Conservation (phyloP, 1,139 yeast species). For the Debaryomyces sp. region DNA sequence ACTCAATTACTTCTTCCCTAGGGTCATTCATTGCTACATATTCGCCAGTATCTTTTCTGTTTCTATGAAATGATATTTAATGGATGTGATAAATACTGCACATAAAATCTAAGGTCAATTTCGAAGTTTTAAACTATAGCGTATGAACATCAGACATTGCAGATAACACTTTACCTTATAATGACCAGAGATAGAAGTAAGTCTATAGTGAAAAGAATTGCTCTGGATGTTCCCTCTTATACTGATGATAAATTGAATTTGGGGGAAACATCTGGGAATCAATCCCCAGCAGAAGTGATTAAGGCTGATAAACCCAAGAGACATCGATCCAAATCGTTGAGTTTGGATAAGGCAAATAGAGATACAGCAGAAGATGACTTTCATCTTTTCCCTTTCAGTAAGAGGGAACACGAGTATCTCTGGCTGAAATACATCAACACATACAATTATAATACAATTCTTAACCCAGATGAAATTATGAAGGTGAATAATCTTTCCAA, state of each 20-base stretch:
- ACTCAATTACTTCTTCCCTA: constrained; percentile 17
- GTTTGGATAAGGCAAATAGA: neutral
- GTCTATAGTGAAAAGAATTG: constrained; percentile 52
- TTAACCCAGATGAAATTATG: constrained; percentile 35
- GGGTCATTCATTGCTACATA: constrained; percentile 13
- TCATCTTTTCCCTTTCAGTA: constrained; percentile 39
- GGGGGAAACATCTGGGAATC: constrained; percentile 11
- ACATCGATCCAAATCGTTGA: constrained; percentile 1
- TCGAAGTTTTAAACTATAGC: neutral
- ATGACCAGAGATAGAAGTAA: constrained; percentile 49
- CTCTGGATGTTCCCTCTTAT: constrained; percentile 39
- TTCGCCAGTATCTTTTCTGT: neutral
- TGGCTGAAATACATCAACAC: constrained; percentile 36
- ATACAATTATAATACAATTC: constrained; percentile 41
- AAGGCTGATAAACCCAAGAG: neutral
- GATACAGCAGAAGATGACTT: neutral
- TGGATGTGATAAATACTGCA: neutral
- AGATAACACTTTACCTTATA: neutral
- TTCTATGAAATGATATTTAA: neutral
- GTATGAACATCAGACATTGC: neutral
- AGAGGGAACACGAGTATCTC: constrained; percentile 32
- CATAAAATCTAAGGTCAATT: neutral
- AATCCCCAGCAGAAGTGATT: neutral
- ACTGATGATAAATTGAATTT: constrained; percentile 21
- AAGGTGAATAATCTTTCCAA: constrained; percentile 33